Evolutionary conservation across 1,284 basidiomycete species (phyloP).

Genomic region (Apiotrichum domesticum): DNA sequence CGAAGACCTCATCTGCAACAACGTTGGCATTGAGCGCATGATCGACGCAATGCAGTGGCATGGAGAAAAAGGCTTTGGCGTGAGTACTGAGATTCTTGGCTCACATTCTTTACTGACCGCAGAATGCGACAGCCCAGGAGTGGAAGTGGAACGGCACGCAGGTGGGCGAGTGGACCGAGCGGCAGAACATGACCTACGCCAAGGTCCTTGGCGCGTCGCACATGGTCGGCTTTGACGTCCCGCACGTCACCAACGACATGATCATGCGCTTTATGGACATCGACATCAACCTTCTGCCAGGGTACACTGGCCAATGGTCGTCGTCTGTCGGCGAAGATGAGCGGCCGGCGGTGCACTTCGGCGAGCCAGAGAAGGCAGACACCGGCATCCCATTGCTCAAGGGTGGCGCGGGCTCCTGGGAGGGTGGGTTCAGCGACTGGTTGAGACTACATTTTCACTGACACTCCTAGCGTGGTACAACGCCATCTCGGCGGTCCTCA

Average conservation of each 20-base stretch:
- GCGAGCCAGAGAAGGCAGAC: constrained; percentile 17
- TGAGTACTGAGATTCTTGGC: constrained; percentile 47
- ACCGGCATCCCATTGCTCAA: constrained; percentile 56
- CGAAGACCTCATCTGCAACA: constrained; percentile 94
- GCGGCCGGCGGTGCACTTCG: constrained; percentile 32
- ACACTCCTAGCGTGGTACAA: constrained; percentile 64
- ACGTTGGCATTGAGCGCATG: constrained; percentile 80
- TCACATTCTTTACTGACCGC: background rate
- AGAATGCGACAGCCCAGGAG: constrained; percentile 58
- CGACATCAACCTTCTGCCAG: constrained; percentile 72
- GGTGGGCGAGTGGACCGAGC: constrained; percentile 84
- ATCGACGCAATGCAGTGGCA: constrained; percentile 80
- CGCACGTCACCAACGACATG: constrained; percentile 91
- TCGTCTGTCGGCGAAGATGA: constrained; percentile 38
- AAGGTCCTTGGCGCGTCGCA: constrained; percentile 80
- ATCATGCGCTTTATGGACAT: constrained; percentile 91
- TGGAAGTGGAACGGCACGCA: constrained; percentile 75
- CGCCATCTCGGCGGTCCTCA: constrained; percentile 75
- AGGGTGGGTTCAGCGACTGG: constrained; percentile 45
- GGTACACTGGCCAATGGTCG: constrained; percentile 57
- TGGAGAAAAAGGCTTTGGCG: constrained; percentile 75
- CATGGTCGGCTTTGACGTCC: constrained; percentile 87
- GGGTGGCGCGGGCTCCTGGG: constrained; percentile 70
- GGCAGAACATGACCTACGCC: constrained; percentile 87
- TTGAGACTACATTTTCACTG: background rate